Base-by-base conservation (phyloP, 495 filamentous ascomycete genomes). In the Penicillium cinerascens region DNA sequence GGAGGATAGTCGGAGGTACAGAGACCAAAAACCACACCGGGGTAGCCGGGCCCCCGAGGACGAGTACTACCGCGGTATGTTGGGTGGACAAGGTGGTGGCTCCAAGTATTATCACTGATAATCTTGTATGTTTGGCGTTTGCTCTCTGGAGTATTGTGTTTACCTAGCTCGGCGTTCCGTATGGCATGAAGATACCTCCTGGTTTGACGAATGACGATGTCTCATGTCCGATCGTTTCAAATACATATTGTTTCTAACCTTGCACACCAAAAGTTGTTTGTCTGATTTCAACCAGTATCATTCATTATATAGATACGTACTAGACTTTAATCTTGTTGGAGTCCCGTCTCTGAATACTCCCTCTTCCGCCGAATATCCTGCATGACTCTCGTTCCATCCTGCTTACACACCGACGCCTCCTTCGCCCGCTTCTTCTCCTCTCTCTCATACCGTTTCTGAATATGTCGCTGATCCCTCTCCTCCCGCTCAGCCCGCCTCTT, bases 11-110 rank as follows among this genome's bases (percentile, higher is more conserved):
- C 66, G 64, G n/a, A 55, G 54, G 21, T 68, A 65, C 42, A 58
- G 65, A 22, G 60, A 69, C 37, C 60, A 59, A 29, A 29, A 51
- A 9, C 36, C 56, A 21, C 50, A 58, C 21, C 54, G 63, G 22
- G 48, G 56, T 15, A 71, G 55, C 43, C 64, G 70, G 50, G 51
- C 49, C 5, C 39, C 45, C 37, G 57, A 47, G 26, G 70, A 71
- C 6, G 73, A 78, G 13, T 73, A 71, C 49, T 74, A 75, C 50
- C 68, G 70, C n/a, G 67, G 70, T 11, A 47, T 69, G 52, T 54
- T 69, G 20, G 67, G 67, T 42, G 66, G 68, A 25, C 67, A 72
- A 17, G 67, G 67, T 36, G 60, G 65, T 45, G 63, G 66, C 11
- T 52, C 69, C 35, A 70, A 72, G 35, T 70, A 73, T 39, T 73